Conservation (phyloP, 192 early-diverging fungal species). For the Cetraspora pellucida region DNA sequence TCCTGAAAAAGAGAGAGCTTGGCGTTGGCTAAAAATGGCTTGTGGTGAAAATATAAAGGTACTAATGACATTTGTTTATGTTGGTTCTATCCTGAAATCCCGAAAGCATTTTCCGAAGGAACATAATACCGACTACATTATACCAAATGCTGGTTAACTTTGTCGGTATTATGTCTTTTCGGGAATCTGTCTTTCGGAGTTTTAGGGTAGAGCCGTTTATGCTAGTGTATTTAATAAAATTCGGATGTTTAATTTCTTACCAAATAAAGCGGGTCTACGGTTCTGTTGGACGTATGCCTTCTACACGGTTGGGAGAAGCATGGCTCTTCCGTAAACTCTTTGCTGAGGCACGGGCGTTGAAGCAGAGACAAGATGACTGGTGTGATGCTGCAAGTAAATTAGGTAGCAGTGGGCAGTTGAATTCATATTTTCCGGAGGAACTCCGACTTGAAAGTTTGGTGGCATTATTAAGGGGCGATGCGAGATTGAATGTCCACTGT, state of each 20-base stretch:
- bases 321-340: constrained; percentile 69
- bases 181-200: too few relatives aligned
- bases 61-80: neutral
- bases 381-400: constrained; percentile 44
- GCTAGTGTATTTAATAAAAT: too few relatives aligned
- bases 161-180: too few relatives aligned
- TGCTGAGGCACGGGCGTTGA: constrained; percentile 50
- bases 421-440: constrained; percentile 61
- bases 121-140: too few relatives aligned
- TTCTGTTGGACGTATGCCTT: constrained; percentile 31
- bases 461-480: constrained; percentile 68
- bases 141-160: too few relatives aligned
- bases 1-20: constrained; percentile 39
- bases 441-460: constrained; percentile 62
- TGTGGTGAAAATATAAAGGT: constrained; percentile 81
- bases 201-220: too few relatives aligned
- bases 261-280: too few relatives aligned
- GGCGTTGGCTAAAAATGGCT: constrained; percentile 83
- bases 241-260: too few relatives aligned
- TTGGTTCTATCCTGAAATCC: too few relatives aligned
- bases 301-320: constrained; percentile 62
- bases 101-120: too few relatives aligned
- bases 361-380: constrained; percentile 64
- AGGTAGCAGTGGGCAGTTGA: constrained; percentile 46
- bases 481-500: constrained; percentile 73